Evolutionary conservation across 129 eudicot genomes (phyloP).

Genomic region (Pulicaria dysenterica): DNA sequence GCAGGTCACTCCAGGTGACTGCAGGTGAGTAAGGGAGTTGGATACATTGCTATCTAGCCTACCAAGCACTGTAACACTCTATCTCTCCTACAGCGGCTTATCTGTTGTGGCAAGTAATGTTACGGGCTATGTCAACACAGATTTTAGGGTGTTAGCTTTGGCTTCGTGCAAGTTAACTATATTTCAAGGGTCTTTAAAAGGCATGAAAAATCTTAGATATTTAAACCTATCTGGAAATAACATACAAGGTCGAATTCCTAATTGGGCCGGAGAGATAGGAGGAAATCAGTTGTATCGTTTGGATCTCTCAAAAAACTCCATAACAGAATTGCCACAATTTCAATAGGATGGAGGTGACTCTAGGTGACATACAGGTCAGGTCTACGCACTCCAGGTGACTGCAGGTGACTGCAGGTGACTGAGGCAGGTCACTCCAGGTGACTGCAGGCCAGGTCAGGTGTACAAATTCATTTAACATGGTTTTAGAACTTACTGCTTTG

Average conservation of each 20-base stretch:
- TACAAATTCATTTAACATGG: too few species aligned
- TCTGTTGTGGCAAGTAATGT: background rate
- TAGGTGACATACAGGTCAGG: too few species aligned
- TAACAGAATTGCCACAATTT: background rate
- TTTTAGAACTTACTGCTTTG: too few species aligned
- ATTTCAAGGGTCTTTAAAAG: constrained; percentile 11
- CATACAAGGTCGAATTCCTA: constrained; percentile 22
- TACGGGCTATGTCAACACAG: background rate
- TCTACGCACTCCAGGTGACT: too few species aligned
- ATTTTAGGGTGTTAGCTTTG: background rate
- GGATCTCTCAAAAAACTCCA: constrained; percentile 34
- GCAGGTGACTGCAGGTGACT: too few species aligned
- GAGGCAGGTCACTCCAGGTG: too few species aligned
- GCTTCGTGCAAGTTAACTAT: constrained; percentile 18
- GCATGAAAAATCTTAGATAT: background rate
- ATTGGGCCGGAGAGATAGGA: constrained; percentile 20
- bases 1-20: too few species aligned
- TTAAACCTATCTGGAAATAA: constrained; percentile 24
- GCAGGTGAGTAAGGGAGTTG: too few species aligned
- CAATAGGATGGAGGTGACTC: too few species aligned
- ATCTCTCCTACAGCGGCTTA: constrained; percentile 30
- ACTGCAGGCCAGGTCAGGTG: too few species aligned
- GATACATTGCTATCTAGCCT: constrained; percentile 29
- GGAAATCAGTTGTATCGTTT: background rate
- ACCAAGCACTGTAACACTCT: background rate